Evolutionary conservation across 352 stramenopile species (phyloP).

Genomic region (Phytopythium oedochilum): DNA sequence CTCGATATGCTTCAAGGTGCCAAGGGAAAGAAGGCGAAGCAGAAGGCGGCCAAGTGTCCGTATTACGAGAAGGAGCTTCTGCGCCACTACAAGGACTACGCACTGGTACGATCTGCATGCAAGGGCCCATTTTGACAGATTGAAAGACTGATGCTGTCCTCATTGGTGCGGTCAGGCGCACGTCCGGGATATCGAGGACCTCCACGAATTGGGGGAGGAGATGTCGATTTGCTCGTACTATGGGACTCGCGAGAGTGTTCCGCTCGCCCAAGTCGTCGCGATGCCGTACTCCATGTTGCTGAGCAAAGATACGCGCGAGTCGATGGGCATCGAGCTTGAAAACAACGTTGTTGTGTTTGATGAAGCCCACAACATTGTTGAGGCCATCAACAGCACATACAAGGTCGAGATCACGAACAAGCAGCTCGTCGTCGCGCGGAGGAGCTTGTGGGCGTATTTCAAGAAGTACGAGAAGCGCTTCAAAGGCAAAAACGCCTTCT

Average conservation of each 20-base stretch:
- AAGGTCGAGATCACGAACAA: constrained; percentile 75
- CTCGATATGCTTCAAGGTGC: constrained; percentile 82
- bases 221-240: constrained; percentile 98
- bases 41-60: constrained; percentile 64
- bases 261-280: constrained; percentile 85
- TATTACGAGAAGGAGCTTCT: constrained; percentile 82
- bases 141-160: background rate
- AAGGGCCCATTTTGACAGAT: background rate
- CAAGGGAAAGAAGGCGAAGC: constrained; percentile 43
- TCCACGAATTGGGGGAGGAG: constrained; percentile 86
- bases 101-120: constrained; percentile 36
- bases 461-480: constrained; percentile 87
- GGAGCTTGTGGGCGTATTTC: constrained; percentile 83
- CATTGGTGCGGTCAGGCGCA: constrained; percentile 35
- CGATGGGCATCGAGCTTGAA: constrained; percentile 83
- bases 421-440: constrained; percentile 59
- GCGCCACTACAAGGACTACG: constrained; percentile 70
- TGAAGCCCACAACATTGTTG: constrained; percentile 99
- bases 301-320: constrained; percentile 87
- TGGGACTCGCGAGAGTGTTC: constrained; percentile 85
- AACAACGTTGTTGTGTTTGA: constrained; percentile 96
- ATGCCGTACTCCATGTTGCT: constrained; percentile 94
- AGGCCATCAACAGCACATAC: constrained; percentile 93
- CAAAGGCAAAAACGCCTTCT: constrained; percentile 84
- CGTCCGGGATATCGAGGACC: constrained; percentile 96